These are phyloP conservation scores for Phoenix dactylifera DNA, from an alignment of 176 grass and related monocot genomes.

Conservation along the genomic window DNA sequence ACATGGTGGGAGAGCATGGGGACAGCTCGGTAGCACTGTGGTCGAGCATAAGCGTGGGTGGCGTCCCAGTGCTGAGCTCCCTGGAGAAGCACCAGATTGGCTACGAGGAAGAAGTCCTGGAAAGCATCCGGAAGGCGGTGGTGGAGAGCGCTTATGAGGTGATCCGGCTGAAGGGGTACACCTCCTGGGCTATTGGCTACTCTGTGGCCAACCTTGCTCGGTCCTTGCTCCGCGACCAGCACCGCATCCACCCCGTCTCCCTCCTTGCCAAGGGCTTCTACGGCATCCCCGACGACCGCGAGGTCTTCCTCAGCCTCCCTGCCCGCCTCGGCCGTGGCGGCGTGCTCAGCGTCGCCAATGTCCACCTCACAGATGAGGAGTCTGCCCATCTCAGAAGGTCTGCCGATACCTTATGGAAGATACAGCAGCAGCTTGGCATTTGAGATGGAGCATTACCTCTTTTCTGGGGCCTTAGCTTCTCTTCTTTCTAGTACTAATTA, in stretches of 20 bases:
- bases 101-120: conserved; percentile 30
- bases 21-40: conserved; percentile 84
- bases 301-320: conserved; percentile 81
- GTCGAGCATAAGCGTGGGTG: conserved; percentile 56
- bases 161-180: conserved; percentile 61
- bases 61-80: conserved; percentile 53
- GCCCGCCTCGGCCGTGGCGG: conserved; percentile 41
- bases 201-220: conserved; percentile 51
- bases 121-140: conserved; percentile 47
- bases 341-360: conserved; percentile 38
- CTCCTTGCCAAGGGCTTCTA: conserved; percentile 58
- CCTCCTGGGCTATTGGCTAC: conserved; percentile 89
- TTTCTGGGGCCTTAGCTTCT: no score
- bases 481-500: no score
- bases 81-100: conserved; percentile 33
- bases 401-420: conserved; percentile 65
- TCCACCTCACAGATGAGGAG: conserved; percentile 70
- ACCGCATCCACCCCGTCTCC: conserved; percentile 67
- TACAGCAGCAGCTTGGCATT: conserved; percentile 32
- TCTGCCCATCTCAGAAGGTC: conserved; percentile 33
- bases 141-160: conserved; percentile 73
- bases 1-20: conserved; percentile 79
- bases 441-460: no score
- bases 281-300: conserved; percentile 36
- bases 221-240: conserved; percentile 68